These are phyloP conservation scores for Podaxis sp. DNA, from an alignment of 768 basidiomycete species.

Conservation along the genomic window DNA sequence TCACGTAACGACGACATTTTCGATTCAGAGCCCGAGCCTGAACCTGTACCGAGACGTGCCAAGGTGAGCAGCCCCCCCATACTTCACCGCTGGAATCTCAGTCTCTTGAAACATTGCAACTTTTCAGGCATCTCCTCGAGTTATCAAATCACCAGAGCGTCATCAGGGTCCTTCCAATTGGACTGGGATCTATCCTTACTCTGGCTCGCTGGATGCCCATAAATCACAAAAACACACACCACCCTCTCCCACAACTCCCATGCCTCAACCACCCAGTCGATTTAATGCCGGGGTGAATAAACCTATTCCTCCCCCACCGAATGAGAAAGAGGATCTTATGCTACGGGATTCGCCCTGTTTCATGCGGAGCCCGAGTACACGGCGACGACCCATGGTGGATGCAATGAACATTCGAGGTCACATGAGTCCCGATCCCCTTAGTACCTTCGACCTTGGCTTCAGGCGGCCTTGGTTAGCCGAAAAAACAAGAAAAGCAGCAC, in stretches of 20 bases:
- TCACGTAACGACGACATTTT: slow-evolving; percentile 27
- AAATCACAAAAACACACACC: slow-evolving; percentile 27
- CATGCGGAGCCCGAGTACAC: slow-evolving; percentile 30
- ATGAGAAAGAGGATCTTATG: slow-evolving; percentile 17
- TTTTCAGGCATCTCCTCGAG: slow-evolving; percentile 12
- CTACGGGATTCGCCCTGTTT: slow-evolving; percentile 26
- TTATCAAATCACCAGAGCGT: slow-evolving; percentile 9
- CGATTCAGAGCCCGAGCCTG: slow-evolving; percentile 24
- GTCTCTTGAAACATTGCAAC: background rate
- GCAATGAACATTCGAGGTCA: slow-evolving; percentile 32
- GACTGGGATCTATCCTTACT: background rate
- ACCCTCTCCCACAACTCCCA: slow-evolving; percentile 38
- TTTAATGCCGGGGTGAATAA: slow-evolving; percentile 27
- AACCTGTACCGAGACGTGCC: slow-evolving; percentile 4
- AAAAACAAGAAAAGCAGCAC: slow-evolving; percentile 18
- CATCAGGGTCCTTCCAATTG: slow-evolving; percentile 2
- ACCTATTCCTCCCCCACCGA: slow-evolving; percentile 34
- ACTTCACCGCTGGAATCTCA: background rate
- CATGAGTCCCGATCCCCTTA: slow-evolving; percentile 27
- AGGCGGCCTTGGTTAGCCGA: slow-evolving; percentile 19
- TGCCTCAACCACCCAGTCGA: slow-evolving; percentile 35
- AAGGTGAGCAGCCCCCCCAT: background rate
- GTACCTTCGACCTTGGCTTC: slow-evolving; percentile 23
- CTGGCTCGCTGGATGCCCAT: slow-evolving; percentile 9
- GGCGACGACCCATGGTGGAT: slow-evolving; percentile 38